Base-by-base conservation (phyloP, 2,329 filamentous ascomycete genomes). In the Colletotrichum incanum region DNA sequence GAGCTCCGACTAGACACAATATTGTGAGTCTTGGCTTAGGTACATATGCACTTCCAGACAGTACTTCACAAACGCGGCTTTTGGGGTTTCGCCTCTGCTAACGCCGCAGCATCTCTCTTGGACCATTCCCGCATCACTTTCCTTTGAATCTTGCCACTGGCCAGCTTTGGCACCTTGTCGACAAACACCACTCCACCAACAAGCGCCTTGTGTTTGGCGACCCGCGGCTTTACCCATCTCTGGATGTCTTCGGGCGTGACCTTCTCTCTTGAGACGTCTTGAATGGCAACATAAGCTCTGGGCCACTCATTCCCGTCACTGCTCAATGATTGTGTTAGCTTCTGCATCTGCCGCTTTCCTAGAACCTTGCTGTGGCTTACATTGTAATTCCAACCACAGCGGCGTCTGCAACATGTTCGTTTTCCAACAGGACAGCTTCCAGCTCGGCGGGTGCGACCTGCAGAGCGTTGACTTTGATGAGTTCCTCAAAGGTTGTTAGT, bases 371-470 rank as follows among this genome's bases (percentile, higher is more conserved):
- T 11, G 8, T n/a, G 34, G 79, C 82, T 75, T 78, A 84, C 78
- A 87, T 72, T n/a, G 79, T 83, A 64, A 89, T 86, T 26, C 88
- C 88, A 1, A 89, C 86, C 0, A 86, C 87, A 6, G 87, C 89
- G 9, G 87, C 88, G 75, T 90, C 88, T 4, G 86, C 85, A 20
- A 90, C 76, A 45, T 85, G 80, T n/a, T 86, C 81, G 58, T 87
- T 84, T 72, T 88, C 85, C 1, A 89, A 79, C 0, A 90, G 80
- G 0, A 85, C 83, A 0, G 85, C 85, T 78, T 89, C 87, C 0
- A 89, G 81, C 74, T 91, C 89, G 1, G 89, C 89, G 0, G 89
- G 89, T 0, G 89, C 88, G 5, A 91, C 89, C 77, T 91, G 89
- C 6, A 89, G 79, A 0, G 87, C 88, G 74, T 89, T 90, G 67